phyloP scores from a whole-genome alignment of 257 asterid genomes.

The Osmanthus fragrans region DNA sequence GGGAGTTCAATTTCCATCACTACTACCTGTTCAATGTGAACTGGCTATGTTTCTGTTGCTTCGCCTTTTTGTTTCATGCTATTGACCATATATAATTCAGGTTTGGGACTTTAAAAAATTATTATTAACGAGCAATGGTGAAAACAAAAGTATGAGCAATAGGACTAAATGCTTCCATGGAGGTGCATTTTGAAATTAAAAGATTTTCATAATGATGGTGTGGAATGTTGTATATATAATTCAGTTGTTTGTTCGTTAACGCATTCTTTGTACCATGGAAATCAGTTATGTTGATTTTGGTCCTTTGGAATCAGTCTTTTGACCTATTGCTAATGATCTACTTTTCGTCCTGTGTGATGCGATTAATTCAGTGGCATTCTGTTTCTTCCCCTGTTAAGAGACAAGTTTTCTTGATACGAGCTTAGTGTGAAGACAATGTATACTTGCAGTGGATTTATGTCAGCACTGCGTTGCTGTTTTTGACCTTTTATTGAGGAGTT shows the following conservation, averaged over 20 bases:
- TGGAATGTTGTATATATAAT: not conserved
- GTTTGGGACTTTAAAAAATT: not conserved
- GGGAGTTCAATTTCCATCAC: not conserved
- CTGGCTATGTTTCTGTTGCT: not conserved
- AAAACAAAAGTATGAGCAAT: too few species aligned
- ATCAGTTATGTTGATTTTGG: not conserved
- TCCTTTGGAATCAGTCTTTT: not conserved
- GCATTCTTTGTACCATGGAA: not conserved
- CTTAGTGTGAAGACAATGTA: too few species aligned
- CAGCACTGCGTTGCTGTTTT: too few species aligned
- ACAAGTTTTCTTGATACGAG: too few species aligned
- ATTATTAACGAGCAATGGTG: not conserved
- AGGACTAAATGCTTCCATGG: too few species aligned
- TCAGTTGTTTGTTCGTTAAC: not conserved
- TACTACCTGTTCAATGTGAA: not conserved
- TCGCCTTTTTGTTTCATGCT: not conserved
- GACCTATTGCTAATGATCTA: not conserved
- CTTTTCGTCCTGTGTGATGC: not conserved
- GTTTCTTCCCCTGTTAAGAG: not conserved
- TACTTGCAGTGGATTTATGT: too few species aligned
- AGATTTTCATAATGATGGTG: not conserved
- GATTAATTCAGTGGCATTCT: not conserved
- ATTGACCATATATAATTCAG: not conserved
- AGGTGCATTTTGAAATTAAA: too few species aligned
- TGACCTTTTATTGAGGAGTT: too few species aligned